Base-by-base conservation (phyloP, 139 green algal species). In the Gonium pectorale region DNA sequence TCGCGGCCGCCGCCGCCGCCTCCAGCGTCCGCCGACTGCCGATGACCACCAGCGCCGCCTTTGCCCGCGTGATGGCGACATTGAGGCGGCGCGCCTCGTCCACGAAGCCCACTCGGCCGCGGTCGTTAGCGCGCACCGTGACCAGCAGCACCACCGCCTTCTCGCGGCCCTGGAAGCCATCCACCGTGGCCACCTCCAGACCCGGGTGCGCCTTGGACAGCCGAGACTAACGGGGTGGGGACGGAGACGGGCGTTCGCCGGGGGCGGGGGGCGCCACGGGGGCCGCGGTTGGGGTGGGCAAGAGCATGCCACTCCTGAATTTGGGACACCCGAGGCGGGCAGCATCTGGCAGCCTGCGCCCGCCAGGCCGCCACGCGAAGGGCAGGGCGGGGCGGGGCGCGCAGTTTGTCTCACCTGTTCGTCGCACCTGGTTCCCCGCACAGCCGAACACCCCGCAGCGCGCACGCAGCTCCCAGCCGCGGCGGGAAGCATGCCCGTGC, bases 81-180 rank as follows among this genome's bases (percentile, higher is more conserved):
- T 98, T 98, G 6, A 98, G 79, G n/a, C 96, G 90, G 15, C 96
- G 86, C 5, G 82, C 60, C 69, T 98, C 96, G 0, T 68, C 46
- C 22, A 98, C 79, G 80, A 98, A 98, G 40, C 96, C 96, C 11
- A 98, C 56, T 1, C 29, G 66, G 24, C 89, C 66, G 7, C 46
- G 2, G 11, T n/a, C 5, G 78, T 97, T 97, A 49, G 70, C 46
- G 9, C 96, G 89, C 63, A 98, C 95, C 6, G 93, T 91, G 21
- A 72, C 91, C 49, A 98, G 88, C 29, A 98, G 79, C 31, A 98
- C 81, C 2, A 94, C 83, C 56, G 97, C 92, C 43, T 93, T 94
- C 80, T 98, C 96, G 0, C 92, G 90, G n/a, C 96, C 96, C 88
- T 98, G 95, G 59, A 86, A 95, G 0, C 81, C 90, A 46, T 93